Percentiles rank a stretch among this genome's conserved stretches.
Evolutionary conservation across 371 early-diverging fungal species (phyloP).

Genomic region (Caulochytrium protostelioides): DNA sequence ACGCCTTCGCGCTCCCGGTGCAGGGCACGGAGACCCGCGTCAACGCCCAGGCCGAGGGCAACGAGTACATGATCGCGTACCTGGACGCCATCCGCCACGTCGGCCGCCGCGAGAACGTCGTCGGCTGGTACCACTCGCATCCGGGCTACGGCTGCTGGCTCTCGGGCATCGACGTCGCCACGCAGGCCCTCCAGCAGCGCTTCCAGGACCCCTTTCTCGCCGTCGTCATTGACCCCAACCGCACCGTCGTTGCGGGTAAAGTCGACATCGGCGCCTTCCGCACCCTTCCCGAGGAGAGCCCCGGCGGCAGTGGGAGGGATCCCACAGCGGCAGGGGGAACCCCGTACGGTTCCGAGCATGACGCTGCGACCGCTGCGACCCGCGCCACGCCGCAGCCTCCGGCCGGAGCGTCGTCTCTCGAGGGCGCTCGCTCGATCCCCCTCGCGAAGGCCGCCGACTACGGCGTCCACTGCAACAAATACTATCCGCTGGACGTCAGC

Average conservation of each 20-base stretch:
- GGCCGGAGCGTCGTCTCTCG: no score
- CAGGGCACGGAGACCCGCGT: constrained; percentile 97
- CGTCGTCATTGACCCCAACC: constrained; percentile 90
- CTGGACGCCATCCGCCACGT: constrained; percentile 54
- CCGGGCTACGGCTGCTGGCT: constrained; percentile 98
- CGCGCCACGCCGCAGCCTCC: no score
- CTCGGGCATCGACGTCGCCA: constrained; percentile 90
- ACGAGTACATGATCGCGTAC: constrained; percentile 93
- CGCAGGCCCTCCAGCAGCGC: constrained; percentile 84
- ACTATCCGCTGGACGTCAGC: constrained; percentile 75
- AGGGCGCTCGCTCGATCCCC: constrained; percentile 75
- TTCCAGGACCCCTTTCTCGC: constrained; percentile 90
- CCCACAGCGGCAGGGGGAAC: not conserved
- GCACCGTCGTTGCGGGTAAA: constrained; percentile 85
- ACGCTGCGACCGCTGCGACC: no score
- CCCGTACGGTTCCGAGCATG: constrained; percentile 28
- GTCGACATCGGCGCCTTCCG: constrained; percentile 95
- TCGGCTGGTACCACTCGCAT: constrained; percentile 97
- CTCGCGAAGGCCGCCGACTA: constrained; percentile 89
- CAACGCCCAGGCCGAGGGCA: constrained; percentile 77
- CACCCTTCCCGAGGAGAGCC: constrained; percentile 80
- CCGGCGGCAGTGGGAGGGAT: no score
- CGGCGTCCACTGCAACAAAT: constrained; percentile 73
- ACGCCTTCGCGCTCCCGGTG: constrained; percentile 89
- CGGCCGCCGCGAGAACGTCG: constrained; percentile 76